A percentile compares a stretch with the other conserved stretches of the same genome.
Evolutionary conservation across 495 filamentous ascomycete genomes (phyloP).

Genomic region (Xylaria acuta): DNA sequence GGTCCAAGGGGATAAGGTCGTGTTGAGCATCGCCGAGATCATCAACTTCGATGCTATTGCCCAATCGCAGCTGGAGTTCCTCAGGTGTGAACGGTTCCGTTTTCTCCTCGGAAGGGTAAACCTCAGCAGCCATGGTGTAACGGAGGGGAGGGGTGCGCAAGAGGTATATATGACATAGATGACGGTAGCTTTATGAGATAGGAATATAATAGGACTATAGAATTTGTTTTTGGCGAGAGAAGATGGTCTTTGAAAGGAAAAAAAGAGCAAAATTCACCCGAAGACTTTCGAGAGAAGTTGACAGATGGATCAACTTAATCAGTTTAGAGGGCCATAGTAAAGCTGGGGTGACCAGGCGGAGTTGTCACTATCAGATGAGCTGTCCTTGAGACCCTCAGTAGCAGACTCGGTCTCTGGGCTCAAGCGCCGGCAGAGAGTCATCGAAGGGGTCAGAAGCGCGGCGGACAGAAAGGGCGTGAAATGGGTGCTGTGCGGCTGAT

Average conservation of each 20-base stretch:
- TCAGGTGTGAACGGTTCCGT: conserved; percentile 58
- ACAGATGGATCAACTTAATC: conserved; percentile 24
- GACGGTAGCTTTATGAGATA: background rate
- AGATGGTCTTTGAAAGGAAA: conserved; percentile 17
- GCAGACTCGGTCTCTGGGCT: conserved; percentile 24
- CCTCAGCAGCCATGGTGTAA: conserved; percentile 47
- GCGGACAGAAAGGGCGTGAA: conserved; percentile 32
- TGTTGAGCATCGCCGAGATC: conserved; percentile 41
- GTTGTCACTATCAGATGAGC: conserved; percentile 39
- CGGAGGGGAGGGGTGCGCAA: conserved; percentile 8
- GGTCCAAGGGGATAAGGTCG: conserved; percentile 50
- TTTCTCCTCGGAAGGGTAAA: conserved; percentile 53
- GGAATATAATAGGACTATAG: conserved; percentile 21
- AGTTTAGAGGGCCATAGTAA: conserved; percentile 12
- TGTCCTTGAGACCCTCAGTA: conserved; percentile 34
- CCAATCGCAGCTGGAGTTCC: conserved; percentile 51
- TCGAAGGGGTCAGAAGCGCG: conserved; percentile 42
- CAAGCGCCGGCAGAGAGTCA: conserved; percentile 33
- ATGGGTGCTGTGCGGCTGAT: conserved; percentile 43
- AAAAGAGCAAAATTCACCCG: conserved; percentile 19
- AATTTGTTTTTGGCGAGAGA: conserved; percentile 17
- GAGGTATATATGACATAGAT: conserved; percentile 19
- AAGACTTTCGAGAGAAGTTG: conserved; percentile 18
- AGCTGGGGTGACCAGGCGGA: conserved; percentile 16
- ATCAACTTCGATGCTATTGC: conserved; percentile 40